Percentiles rank a stretch among this genome's conserved stretches.
These are phyloP conservation scores for Arxiozyma slooffiae DNA, from an alignment of 1,139 yeast species.

Conservation along the genomic window DNA sequence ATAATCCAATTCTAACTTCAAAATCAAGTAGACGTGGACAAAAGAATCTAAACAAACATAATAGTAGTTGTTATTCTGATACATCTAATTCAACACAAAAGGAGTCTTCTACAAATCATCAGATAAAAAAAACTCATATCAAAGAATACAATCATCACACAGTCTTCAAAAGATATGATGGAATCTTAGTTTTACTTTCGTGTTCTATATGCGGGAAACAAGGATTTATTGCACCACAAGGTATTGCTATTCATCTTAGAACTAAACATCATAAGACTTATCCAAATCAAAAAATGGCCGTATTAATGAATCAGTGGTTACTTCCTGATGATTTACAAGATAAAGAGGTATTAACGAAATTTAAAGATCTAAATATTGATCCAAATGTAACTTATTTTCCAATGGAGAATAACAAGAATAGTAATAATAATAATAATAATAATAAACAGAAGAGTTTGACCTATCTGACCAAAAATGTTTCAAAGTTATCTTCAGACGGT, in stretches of 20 bases:
- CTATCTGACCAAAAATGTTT: neutral
- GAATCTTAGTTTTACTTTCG: slow-evolving; percentile 54
- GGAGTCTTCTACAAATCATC: slow-evolving; percentile 29
- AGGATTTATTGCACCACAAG: slow-evolving; percentile 71
- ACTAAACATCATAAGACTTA: slow-evolving; percentile 66
- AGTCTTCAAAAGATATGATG: slow-evolving; percentile 62
- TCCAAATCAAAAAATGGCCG: slow-evolving; percentile 68
- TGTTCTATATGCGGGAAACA: slow-evolving; percentile 61
- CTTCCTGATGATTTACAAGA: slow-evolving; percentile 53
- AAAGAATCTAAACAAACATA: neutral
- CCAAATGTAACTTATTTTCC: slow-evolving; percentile 31
- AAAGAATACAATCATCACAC: slow-evolving; percentile 35
- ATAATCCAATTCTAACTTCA: slow-evolving; percentile 4
- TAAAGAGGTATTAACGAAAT: slow-evolving; percentile 40
- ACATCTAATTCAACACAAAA: neutral
- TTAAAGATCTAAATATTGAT: slow-evolving; percentile 34
- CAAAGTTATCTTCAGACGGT: neutral
- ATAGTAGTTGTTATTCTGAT: neutral
- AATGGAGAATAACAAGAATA: neutral
- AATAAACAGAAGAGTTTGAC: neutral
- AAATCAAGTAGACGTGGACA: neutral
- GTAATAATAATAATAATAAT: neutral
- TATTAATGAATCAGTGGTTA: slow-evolving; percentile 56
- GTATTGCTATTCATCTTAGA: slow-evolving; percentile 67
- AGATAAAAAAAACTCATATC: slow-evolving; percentile 31